These are phyloP conservation scores for Neurospora tetrasperma DNA, from an alignment of 495 filamentous ascomycete genomes.

Conservation along the genomic window DNA sequence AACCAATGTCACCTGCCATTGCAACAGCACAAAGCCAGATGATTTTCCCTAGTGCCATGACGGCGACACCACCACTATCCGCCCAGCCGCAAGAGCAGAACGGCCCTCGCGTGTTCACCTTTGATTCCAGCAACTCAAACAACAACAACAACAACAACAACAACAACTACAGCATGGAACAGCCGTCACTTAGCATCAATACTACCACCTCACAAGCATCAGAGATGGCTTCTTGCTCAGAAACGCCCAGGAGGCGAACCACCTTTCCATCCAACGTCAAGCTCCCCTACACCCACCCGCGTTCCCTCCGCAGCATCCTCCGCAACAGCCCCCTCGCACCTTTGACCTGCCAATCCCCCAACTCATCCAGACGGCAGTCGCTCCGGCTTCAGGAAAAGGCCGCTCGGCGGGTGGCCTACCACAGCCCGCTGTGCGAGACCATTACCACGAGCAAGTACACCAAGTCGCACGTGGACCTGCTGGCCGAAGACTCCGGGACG, in stretches of 20 bases:
- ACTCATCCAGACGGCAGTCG: constrained; percentile 37
- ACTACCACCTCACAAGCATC: not conserved
- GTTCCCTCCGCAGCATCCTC: constrained; percentile 60
- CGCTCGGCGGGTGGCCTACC: constrained; percentile 40
- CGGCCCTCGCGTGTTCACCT: constrained; percentile 28
- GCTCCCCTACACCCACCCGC: constrained; percentile 55
- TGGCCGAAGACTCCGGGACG: constrained; percentile 36
- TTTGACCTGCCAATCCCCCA: constrained; percentile 31
- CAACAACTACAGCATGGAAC: not conserved
- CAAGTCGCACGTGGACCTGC: constrained; percentile 45
- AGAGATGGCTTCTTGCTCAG: constrained; percentile 16
- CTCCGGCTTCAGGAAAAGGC: constrained; percentile 38
- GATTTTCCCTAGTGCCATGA: constrained; percentile 36
- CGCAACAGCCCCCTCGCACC: constrained; percentile 62
- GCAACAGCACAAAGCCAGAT: constrained; percentile 24
- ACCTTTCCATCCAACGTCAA: constrained; percentile 20
- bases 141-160: not conserved
- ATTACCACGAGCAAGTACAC: constrained; percentile 45
- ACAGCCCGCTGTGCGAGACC: constrained; percentile 42
- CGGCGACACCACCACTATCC: constrained; percentile 40
- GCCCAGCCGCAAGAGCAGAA: constrained; percentile 32
- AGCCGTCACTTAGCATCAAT: not conserved
- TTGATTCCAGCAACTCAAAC: constrained; percentile 12
- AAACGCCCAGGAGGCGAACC: constrained; percentile 25
- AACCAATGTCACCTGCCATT: constrained; percentile 31